Conservation (phyloP, 2,329 filamentous ascomycete species). For the Decorospora gaudefroyi region DNA sequence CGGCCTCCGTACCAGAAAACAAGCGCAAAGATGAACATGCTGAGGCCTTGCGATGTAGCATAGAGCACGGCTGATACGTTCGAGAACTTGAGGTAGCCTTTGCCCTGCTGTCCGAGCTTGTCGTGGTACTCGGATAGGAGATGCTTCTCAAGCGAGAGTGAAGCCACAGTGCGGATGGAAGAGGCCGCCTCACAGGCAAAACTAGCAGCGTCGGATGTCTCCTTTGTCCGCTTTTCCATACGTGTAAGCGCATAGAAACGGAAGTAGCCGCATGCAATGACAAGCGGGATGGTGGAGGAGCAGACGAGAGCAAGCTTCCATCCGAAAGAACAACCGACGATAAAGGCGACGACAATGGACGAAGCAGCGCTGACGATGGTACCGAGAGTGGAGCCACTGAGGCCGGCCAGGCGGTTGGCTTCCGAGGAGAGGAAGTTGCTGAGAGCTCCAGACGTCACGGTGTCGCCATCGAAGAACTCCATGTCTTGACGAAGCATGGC, state of each 20-base stretch:
- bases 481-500: conserved; percentile 85
- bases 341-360: conserved; percentile 74
- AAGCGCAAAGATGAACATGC: conserved; percentile 51
- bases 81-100: conserved; percentile 71
- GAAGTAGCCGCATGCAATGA: conserved; percentile 81
- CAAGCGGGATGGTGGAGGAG: conserved; percentile 74
- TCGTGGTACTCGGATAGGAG: conserved; percentile 73
- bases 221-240: conserved; percentile 74
- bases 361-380: conserved; percentile 80
- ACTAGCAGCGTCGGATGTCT: conserved; percentile 79
- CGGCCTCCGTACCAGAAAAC: conserved; percentile 48
- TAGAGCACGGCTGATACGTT: conserved; percentile 78
- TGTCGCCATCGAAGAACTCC: conserved; percentile 85
- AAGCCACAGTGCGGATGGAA: conserved; percentile 92
- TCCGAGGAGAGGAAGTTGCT: conserved; percentile 70
- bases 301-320: conserved; percentile 91
- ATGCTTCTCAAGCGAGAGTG: conserved; percentile 83
- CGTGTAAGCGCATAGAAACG: conserved; percentile 87
- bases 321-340: conserved; percentile 71
- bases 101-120: conserved; percentile 71
- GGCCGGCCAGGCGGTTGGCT: conserved; percentile 85
- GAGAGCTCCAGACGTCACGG: conserved; percentile 86
- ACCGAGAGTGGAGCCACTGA: conserved; percentile 85
- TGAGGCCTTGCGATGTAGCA: conserved; percentile 79
- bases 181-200: conserved; percentile 95